These are phyloP conservation scores for Diaporthe citriasiana DNA, from an alignment of 2,329 filamentous ascomycete genomes.

Conservation along the genomic window DNA sequence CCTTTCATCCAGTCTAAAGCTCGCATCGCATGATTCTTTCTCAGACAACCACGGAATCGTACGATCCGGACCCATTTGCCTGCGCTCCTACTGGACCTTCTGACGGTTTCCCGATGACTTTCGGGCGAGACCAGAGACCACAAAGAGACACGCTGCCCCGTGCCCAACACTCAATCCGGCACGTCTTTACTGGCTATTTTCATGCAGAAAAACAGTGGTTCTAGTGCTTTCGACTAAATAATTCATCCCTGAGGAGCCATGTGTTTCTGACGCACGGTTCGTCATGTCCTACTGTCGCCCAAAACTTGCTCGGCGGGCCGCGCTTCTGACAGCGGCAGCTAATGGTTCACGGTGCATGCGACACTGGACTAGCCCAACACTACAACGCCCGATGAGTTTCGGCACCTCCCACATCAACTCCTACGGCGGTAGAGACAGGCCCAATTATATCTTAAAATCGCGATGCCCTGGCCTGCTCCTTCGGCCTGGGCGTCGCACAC, in stretches of 20 bases:
- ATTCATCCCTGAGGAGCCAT: neutral
- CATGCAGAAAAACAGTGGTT: neutral
- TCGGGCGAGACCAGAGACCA: constrained; percentile 29
- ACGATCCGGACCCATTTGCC: constrained; percentile 15
- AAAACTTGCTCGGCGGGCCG: neutral
- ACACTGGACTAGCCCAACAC: neutral
- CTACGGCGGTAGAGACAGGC: neutral
- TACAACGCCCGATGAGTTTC: constrained; percentile 13
- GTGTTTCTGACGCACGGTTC: neutral
- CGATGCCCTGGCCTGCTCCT: neutral
- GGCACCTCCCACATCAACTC: neutral
- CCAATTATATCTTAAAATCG: neutral
- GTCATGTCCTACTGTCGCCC: neutral
- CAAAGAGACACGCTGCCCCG: neutral
- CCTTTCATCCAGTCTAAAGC: neutral
- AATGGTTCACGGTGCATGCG: neutral
- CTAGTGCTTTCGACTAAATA: neutral
- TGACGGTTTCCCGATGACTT: constrained; percentile 32
- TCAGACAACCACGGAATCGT: neutral
- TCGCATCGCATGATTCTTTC: neutral
- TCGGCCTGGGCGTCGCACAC: neutral
- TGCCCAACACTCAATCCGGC: neutral
- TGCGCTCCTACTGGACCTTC: neutral
- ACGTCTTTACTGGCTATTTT: neutral
- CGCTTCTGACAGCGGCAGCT: constrained; percentile 23